Percentiles rank a stretch among this genome's conserved stretches.
Conservation (phyloP, 1,284 basidiomycete genomes). For the Sanghuangporus weigelae region DNA sequence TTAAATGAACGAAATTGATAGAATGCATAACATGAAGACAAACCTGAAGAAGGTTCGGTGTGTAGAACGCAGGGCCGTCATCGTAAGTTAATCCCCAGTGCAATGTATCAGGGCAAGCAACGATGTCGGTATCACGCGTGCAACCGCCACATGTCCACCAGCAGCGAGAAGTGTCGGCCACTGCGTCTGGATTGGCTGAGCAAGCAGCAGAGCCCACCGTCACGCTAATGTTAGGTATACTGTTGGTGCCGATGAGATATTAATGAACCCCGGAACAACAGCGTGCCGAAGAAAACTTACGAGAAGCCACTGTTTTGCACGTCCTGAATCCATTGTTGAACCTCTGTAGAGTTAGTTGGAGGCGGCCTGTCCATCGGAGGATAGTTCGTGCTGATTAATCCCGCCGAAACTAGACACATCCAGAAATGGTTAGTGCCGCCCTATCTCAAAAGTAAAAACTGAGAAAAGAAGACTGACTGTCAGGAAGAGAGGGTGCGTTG, state of each 20-base stretch:
- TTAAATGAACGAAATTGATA: background rate
- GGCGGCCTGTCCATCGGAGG: conserved; percentile 67
- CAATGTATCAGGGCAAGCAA: conserved; percentile 64
- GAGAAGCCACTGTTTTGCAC: conserved; percentile 47
- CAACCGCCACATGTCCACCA: conserved; percentile 90
- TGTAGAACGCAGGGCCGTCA: conserved; percentile 79
- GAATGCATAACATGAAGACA: background rate
- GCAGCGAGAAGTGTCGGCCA: conserved; percentile 50
- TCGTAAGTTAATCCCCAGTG: conserved; percentile 73
- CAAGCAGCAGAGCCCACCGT: conserved; percentile 55
- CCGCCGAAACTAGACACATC: conserved; percentile 18
- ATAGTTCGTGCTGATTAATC: conserved; percentile 44
- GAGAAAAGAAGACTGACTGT: conserved; percentile 19
- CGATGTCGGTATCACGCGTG: conserved; percentile 62
- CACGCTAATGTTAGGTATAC: conserved; percentile 46
- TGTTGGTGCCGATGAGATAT: background rate
- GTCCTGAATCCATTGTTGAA: conserved; percentile 68
- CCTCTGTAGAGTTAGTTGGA: conserved; percentile 60
- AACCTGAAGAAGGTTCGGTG: conserved; percentile 58
- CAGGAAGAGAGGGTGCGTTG: conserved; percentile 33
- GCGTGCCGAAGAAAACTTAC: conserved; percentile 1
- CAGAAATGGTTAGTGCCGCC: background rate
- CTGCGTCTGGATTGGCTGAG: conserved; percentile 53
- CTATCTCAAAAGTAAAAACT: background rate
- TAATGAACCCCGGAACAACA: background rate